These are phyloP conservation scores for Crithidia expoeki DNA, from an alignment of 208 protist genomes.

Conservation along the genomic window DNA sequence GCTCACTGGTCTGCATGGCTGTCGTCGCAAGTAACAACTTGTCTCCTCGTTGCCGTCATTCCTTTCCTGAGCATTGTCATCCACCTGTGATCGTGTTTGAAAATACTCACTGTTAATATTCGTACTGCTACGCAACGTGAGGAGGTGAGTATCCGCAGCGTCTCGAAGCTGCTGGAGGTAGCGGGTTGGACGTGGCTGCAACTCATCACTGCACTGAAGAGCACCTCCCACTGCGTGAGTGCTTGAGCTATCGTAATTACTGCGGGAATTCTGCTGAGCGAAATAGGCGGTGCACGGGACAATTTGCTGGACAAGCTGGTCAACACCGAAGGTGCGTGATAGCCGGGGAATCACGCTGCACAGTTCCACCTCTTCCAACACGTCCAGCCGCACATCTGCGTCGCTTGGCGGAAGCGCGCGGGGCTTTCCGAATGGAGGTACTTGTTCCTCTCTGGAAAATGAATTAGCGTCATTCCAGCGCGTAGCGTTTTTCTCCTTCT, in stretches of 20 bases:
- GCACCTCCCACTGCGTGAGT: background rate
- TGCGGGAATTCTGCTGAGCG: background rate
- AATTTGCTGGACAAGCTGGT: constrained; percentile 62
- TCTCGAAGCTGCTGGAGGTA: background rate
- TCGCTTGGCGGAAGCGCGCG: constrained; percentile 14
- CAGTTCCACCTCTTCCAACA: constrained; percentile 71
- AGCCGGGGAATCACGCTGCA: constrained; percentile 64
- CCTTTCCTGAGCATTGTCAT: no score
- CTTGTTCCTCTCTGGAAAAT: background rate
- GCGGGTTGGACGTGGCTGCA: background rate
- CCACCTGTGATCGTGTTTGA: background rate
- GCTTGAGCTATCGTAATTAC: no score
- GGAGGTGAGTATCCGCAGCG: constrained; percentile 9
- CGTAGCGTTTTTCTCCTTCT: background rate
- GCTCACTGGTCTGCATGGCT: background rate
- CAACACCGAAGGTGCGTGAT: constrained; percentile 55
- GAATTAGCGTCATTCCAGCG: background rate
- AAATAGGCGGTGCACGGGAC: constrained; percentile 50
- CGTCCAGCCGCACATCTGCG: constrained; percentile 41
- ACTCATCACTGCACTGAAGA: no score
- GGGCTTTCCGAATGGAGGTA: background rate
- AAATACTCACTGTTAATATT: background rate
- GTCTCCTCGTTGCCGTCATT: background rate
- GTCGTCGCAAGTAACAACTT: background rate
- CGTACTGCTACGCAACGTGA: background rate